Percentiles rank a stretch among this genome's conserved stretches.
Conservation (phyloP, 306 rosid genomes). For the Urtica urens region DNA sequence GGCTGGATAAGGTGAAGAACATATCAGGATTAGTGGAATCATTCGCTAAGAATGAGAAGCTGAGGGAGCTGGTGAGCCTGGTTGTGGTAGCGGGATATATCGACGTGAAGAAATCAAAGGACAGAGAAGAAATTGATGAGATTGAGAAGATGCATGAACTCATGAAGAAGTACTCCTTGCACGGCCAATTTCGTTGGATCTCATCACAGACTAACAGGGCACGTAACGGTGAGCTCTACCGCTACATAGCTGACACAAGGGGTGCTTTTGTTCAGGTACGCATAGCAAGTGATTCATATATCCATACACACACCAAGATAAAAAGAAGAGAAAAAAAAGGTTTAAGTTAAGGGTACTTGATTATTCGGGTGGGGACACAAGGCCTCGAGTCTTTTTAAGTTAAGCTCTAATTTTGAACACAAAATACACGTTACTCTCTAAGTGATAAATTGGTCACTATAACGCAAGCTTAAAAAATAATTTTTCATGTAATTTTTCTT, state of each 20-base stretch:
- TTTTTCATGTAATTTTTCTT: no score
- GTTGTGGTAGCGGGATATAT: slow-evolving; percentile 73
- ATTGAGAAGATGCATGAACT: slow-evolving; percentile 88
- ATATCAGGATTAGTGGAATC: slow-evolving; percentile 71
- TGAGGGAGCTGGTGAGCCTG: slow-evolving; percentile 82
- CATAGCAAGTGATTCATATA: no score
- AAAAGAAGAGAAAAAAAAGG: no score
- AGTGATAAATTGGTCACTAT: no score
- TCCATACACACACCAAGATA: no score
- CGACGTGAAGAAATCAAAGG: slow-evolving; percentile 62
- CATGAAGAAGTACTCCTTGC: slow-evolving; percentile 38
- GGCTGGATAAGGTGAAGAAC: slow-evolving; percentile 77
- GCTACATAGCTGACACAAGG: slow-evolving; percentile 71
- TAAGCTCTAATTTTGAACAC: no score
- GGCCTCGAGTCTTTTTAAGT: no score
- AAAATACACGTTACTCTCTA: no score
- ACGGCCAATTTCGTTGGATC: slow-evolving; percentile 82
- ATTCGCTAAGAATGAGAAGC: slow-evolving; percentile 53
- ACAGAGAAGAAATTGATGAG: slow-evolving; percentile 85
- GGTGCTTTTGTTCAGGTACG: slow-evolving; percentile 92
- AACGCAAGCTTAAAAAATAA: no score
- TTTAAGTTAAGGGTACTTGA: no score
- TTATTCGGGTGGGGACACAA: no score
- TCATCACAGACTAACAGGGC: slow-evolving; percentile 78
- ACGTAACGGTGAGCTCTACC: slow-evolving; percentile 88